phyloP scores from a whole-genome alignment of 2,329 filamentous ascomycete genomes.

The Fusarium ramigenum region DNA sequence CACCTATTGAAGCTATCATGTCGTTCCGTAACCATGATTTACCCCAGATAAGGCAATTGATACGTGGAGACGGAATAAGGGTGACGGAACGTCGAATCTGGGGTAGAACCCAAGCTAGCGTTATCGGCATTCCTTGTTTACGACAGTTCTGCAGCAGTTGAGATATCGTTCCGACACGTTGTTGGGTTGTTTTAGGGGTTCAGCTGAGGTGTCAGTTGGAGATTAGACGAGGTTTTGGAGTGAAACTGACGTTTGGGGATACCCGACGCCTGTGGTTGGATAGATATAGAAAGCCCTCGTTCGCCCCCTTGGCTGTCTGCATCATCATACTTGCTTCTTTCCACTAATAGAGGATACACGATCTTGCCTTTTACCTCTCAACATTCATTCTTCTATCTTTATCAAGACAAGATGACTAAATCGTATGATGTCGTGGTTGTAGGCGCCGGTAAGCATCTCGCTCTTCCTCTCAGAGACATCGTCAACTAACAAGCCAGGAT shows the following conservation, averaged over 20 bases:
- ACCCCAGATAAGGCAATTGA: neutral
- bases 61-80: slow-evolving; percentile 7
- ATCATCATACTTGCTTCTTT: neutral
- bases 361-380: neutral
- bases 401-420: neutral
- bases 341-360: neutral
- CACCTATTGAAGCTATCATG: neutral
- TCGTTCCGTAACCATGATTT: neutral
- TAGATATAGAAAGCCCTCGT: slow-evolving; percentile 7
- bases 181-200: neutral
- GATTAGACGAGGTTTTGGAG: neutral
- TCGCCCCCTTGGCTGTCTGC: neutral
- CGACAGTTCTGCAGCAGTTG: neutral
- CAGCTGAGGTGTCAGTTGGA: neutral
- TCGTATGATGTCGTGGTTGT: slow-evolving; percentile 40
- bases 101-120: slow-evolving; percentile 9
- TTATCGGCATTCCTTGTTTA: neutral
- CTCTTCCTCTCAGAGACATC: rapidly evolving
- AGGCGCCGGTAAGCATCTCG: slow-evolving; percentile 28
- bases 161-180: neutral
- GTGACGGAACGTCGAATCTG: slow-evolving; percentile 19
- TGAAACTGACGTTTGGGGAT: neutral
- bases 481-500: slow-evolving; percentile 46
- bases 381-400: neutral
- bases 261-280: neutral